phyloP scores from a whole-genome alignment of 2,329 filamentous ascomycete species.

The Cercospora berteroae region DNA sequence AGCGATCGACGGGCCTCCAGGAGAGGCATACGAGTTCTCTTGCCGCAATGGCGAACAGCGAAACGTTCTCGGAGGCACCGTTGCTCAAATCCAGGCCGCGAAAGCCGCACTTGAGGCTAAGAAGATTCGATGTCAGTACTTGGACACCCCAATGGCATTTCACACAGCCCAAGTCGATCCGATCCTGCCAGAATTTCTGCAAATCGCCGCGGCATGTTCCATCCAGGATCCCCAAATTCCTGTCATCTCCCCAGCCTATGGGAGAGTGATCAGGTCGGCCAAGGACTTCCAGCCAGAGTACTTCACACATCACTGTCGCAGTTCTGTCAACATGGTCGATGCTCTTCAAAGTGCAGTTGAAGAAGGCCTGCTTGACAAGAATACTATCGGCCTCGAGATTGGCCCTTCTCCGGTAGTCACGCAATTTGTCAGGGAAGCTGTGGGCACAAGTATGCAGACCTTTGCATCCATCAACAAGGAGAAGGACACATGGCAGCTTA shows the following conservation, averaged over 20 bases:
- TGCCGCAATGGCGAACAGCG: slow-evolving; percentile 28
- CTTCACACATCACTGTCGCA: slow-evolving; percentile 18
- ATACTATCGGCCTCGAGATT: slow-evolving; percentile 20
- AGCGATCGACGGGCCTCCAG: slow-evolving; percentile 5
- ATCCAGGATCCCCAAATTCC: slow-evolving; percentile 28
- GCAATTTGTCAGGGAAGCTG: slow-evolving; percentile 11
- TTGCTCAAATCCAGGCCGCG: slow-evolving; percentile 17
- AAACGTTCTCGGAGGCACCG: slow-evolving; percentile 26
- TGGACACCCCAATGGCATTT: slow-evolving; percentile 28
- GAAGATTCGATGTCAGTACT: slow-evolving; percentile 15
- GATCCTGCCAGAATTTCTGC: slow-evolving; percentile 22
- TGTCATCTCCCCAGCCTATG: slow-evolving; percentile 29
- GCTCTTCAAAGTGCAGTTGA: slow-evolving; percentile 11
- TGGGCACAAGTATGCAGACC: slow-evolving; percentile 1
- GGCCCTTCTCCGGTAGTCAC: slow-evolving; percentile 19
- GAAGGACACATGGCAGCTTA: slow-evolving; percentile 47
- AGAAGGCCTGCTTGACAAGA: slow-evolving; percentile 14
- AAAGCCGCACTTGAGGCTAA: slow-evolving; percentile 11
- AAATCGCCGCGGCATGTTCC: slow-evolving; percentile 1
- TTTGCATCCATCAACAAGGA: slow-evolving; percentile 14
- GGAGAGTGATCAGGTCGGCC: slow-evolving; percentile 22
- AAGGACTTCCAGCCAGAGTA: slow-evolving; percentile 23
- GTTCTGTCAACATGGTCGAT: slow-evolving; percentile 21
- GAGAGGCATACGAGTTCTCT: slow-evolving; percentile 21
- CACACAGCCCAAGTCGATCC: slow-evolving; percentile 31